A percentile compares a stretch with the other conserved stretches of the same genome.
phyloP scores from a whole-genome alignment of 768 basidiomycete species.

The Boletus sensibilis region DNA sequence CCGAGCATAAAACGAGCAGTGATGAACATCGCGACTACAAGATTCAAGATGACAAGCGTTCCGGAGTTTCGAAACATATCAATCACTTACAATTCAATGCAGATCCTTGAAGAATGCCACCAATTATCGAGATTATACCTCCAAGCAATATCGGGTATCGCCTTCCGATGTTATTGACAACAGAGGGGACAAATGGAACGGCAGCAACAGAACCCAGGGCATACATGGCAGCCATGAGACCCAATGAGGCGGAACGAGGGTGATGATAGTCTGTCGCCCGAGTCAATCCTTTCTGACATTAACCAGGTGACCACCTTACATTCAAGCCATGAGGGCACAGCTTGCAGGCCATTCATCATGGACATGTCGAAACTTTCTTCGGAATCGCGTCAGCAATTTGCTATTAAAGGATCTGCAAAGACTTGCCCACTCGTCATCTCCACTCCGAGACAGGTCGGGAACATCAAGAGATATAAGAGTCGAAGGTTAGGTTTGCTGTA shows the following conservation, averaged over 20 bases:
- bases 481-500: constrained; percentile 61
- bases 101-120: constrained; percentile 18
- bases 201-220: constrained; percentile 58
- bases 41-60: not conserved
- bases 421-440: constrained; percentile 21
- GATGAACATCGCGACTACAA: constrained; percentile 14
- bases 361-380: constrained; percentile 37
- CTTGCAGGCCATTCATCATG: constrained; percentile 64
- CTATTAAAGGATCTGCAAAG: not conserved
- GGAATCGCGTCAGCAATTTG: constrained; percentile 9
- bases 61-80: not conserved
- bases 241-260: constrained; percentile 46
- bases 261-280: constrained; percentile 46
- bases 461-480: constrained; percentile 51
- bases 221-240: constrained; percentile 45
- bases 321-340: constrained; percentile 53
- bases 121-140: constrained; percentile 2
- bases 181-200: constrained; percentile 39
- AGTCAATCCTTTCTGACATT: not conserved
- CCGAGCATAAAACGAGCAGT: constrained; percentile 20
- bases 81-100: constrained; percentile 12
- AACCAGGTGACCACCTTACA: constrained; percentile 38
- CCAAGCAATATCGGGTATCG: constrained; percentile 18
- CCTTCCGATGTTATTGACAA: constrained; percentile 16
- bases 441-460: constrained; percentile 38